A percentile compares a stretch with the other conserved stretches of the same genome.
These are phyloP conservation scores for Arthrocladium fulminans DNA, from an alignment of 2,329 filamentous ascomycete species.

Conservation along the genomic window DNA sequence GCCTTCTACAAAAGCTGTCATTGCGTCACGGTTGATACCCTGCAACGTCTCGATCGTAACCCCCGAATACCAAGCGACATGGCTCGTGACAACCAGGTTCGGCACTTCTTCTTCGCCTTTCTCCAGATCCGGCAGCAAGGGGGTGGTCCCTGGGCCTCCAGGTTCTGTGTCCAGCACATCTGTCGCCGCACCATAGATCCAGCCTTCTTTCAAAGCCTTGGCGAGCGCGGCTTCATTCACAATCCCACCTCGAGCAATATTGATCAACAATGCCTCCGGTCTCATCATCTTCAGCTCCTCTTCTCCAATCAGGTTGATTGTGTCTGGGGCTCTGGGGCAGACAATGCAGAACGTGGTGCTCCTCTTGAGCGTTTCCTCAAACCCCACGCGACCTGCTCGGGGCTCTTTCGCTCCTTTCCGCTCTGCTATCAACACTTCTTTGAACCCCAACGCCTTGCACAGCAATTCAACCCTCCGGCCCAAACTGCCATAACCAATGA, in stretches of 20 bases:
- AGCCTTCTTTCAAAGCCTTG: conserved; percentile 35
- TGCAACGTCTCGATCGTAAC: conserved; percentile 38
- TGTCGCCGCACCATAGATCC: conserved; percentile 42
- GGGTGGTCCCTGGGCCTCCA: conserved; percentile 34
- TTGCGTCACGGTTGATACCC: conserved; percentile 2
- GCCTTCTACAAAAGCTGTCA: conserved; percentile 6
- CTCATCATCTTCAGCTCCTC: conserved; percentile 39
- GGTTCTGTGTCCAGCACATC: conserved; percentile 46
- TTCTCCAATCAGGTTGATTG: conserved; percentile 28
- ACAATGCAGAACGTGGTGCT: conserved; percentile 28
- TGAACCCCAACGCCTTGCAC: conserved; percentile 40
- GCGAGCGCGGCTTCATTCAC: conserved; percentile 43
- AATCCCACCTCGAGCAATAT: conserved; percentile 44
- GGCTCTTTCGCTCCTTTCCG: conserved; percentile 30
- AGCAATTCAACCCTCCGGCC: conserved; percentile 40
- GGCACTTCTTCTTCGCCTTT: conserved; percentile 34
- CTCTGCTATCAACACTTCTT: conserved; percentile 39
- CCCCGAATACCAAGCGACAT: conserved; percentile 45
- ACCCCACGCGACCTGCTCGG: conserved; percentile 17
- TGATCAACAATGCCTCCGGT: conserved; percentile 38
- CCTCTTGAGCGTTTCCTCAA: conserved; percentile 25
- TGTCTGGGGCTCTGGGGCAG: conserved; percentile 26
- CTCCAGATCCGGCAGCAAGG: conserved; percentile 31
- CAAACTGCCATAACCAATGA: conserved; percentile 43
- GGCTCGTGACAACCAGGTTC: conserved; percentile 44